Evolutionary conservation across 2,329 filamentous ascomycete genomes (phyloP).

Genomic region (Calonectria montana): DNA sequence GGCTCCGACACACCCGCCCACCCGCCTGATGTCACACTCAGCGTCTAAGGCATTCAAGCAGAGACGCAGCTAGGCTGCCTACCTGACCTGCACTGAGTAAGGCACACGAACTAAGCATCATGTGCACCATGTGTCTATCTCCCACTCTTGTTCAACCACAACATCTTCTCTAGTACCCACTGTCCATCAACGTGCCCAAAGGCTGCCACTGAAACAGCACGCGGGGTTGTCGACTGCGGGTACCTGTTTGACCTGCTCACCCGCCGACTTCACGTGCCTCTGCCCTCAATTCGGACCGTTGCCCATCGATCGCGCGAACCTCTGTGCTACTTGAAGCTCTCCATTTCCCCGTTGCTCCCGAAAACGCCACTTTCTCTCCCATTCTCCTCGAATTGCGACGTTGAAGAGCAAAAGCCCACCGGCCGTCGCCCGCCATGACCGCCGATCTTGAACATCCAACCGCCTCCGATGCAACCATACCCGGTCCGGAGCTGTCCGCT

Average conservation of each 20-base stretch:
- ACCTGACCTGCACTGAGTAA: neutral
- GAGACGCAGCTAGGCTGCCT: slow-evolving; percentile 6
- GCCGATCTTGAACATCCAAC: slow-evolving; percentile 33
- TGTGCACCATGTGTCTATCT: slow-evolving; percentile 40
- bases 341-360: neutral
- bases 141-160: slow-evolving; percentile 18
- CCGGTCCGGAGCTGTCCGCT: slow-evolving; percentile 45
- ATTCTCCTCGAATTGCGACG: slow-evolving; percentile 1
- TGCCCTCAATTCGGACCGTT: neutral
- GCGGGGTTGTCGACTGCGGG: neutral
- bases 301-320: neutral
- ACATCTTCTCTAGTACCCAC: slow-evolving; percentile 5
- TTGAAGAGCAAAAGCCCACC: neutral
- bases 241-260: neutral
- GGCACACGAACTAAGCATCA: slow-evolving; percentile 30
- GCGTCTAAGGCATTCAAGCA: slow-evolving; percentile 11
- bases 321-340: slow-evolving; percentile 12
- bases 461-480: slow-evolving; percentile 38
- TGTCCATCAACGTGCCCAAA: neutral
- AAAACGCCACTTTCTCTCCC: neutral
- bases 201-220: neutral
- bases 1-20: slow-evolving; percentile 37
- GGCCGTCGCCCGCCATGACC: slow-evolving; percentile 38
- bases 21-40: slow-evolving; percentile 38
- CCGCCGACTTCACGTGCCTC: slow-evolving; percentile 16